Conservation (phyloP, 73 alveolate species). For the Paramecium sexaurelia region DNA sequence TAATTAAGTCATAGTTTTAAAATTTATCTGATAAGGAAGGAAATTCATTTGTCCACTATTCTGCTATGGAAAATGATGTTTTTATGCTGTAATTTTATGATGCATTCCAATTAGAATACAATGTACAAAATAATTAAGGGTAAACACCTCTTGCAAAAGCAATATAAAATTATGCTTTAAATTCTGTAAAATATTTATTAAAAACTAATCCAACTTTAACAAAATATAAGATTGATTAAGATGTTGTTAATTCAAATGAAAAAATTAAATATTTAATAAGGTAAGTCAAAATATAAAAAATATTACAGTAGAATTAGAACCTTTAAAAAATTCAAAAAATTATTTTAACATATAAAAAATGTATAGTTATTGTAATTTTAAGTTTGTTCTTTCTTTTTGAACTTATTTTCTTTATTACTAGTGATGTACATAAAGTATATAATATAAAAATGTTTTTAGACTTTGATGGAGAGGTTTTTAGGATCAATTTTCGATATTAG, state of each 20-base stretch:
- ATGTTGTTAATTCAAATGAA: background rate
- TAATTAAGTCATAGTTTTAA: background rate
- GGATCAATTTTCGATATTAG: background rate
- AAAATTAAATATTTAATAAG: background rate
- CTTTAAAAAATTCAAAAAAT: background rate
- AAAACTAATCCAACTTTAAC: background rate
- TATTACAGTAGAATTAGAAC: background rate
- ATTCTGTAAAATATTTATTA: background rate
- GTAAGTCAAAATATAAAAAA: background rate
- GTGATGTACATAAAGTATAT: background rate
- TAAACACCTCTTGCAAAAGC: conserved; percentile 31
- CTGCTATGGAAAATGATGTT: conserved; percentile 4
- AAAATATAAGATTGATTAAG: background rate
- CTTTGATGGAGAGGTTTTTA: background rate
- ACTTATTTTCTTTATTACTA: background rate
- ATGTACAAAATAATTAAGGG: conserved; percentile 8
- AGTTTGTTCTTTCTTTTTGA: background rate
- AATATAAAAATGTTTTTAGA: background rate
- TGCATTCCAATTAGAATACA: background rate
- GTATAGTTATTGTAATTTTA: background rate
- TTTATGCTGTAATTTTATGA: background rate
- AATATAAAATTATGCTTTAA: background rate
- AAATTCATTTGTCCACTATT: background rate
- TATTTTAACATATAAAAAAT: background rate
- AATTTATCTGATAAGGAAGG: background rate